Conservation (phyloP, 2,329 filamentous ascomycete species). For the Claviceps purpurea region DNA sequence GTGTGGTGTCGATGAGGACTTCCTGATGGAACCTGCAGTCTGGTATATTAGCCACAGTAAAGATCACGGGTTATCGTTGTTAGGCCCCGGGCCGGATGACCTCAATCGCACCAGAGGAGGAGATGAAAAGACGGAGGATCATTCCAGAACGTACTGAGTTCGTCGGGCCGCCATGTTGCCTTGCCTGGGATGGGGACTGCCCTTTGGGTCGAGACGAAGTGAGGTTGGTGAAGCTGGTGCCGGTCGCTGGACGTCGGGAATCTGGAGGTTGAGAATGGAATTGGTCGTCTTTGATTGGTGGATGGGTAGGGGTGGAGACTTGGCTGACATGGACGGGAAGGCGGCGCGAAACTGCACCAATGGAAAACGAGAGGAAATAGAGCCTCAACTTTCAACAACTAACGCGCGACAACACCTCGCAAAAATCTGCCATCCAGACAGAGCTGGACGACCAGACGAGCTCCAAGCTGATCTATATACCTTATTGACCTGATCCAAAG, state of each 20-base stretch:
- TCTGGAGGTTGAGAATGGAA: constrained; percentile 27
- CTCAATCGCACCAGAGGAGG: not conserved
- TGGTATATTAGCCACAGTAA: constrained; percentile 14
- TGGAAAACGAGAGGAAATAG: not conserved
- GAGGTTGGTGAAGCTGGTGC: constrained; percentile 13
- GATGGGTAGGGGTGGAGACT: constrained; percentile 17
- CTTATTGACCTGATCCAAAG: too few species aligned
- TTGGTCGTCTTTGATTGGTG: constrained; percentile 25
- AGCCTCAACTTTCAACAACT: not conserved
- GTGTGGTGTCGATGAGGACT: constrained; percentile 88
- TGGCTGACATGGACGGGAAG: constrained; percentile 8
- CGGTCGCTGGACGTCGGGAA: constrained; percentile 1
- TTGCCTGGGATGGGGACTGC: constrained; percentile 13
- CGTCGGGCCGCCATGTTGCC: constrained; percentile 29
- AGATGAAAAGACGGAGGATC: too few species aligned
- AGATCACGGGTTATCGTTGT: not conserved
- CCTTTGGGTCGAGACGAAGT: constrained; percentile 13
- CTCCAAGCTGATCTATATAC: not conserved
- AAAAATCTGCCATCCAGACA: constrained; percentile 1
- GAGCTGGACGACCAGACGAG: not conserved
- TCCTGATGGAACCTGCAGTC: constrained; percentile 76
- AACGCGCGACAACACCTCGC: constrained; percentile 4
- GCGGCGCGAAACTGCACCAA: not conserved
- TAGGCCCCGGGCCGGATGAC: too few species aligned
- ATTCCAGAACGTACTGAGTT: constrained; percentile 23